Conservation (phyloP, 2,329 filamentous ascomycete genomes). For the Aspergillus sp. region DNA sequence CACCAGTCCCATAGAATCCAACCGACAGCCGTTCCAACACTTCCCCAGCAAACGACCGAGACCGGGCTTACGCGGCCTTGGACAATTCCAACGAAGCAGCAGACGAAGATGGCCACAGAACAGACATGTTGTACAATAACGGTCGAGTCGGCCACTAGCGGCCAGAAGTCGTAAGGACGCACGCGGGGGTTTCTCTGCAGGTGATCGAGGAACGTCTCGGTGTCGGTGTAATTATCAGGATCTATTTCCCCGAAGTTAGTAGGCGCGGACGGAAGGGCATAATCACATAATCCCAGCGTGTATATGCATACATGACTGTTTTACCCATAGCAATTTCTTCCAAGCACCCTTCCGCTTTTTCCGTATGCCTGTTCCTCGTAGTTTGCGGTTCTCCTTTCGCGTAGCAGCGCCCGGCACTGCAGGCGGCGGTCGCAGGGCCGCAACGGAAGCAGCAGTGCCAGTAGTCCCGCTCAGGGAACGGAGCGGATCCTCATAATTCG, state of each 20-base stretch:
- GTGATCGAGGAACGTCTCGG: slow-evolving; percentile 93
- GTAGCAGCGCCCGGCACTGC: slow-evolving; percentile 38
- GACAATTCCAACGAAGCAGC: slow-evolving; percentile 89
- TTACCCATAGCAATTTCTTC: slow-evolving; percentile 98
- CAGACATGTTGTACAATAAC: slow-evolving; percentile 97
- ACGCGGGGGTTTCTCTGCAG: slow-evolving; percentile 91
- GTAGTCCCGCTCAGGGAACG: slow-evolving; percentile 40
- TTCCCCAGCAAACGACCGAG: slow-evolving; percentile 84
- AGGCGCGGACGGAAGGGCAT: background rate
- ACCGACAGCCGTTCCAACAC: slow-evolving; percentile 75
- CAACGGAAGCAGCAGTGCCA: slow-evolving; percentile 41
- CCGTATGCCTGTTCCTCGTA: slow-evolving; percentile 62
- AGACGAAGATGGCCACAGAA: slow-evolving; percentile 90
- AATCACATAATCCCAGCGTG: background rate
- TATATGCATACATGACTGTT: slow-evolving; percentile 73
- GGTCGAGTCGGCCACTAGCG: slow-evolving; percentile 88
- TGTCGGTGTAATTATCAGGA: slow-evolving; percentile 98
- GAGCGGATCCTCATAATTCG: slow-evolving; percentile 38
- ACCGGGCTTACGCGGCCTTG: slow-evolving; percentile 84
- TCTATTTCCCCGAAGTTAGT: slow-evolving; percentile 50
- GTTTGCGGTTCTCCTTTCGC: slow-evolving; percentile 48
- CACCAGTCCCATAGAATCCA: slow-evolving; percentile 93
- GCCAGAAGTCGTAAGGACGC: slow-evolving; percentile 97
- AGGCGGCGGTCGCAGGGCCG: slow-evolving; percentile 44
- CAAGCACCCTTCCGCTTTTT: slow-evolving; percentile 71